A percentile compares a stretch with the other conserved stretches of the same genome.
Conservation (phyloP, 2,329 filamentous ascomycete genomes). For the Orbilia ellipsospora region DNA sequence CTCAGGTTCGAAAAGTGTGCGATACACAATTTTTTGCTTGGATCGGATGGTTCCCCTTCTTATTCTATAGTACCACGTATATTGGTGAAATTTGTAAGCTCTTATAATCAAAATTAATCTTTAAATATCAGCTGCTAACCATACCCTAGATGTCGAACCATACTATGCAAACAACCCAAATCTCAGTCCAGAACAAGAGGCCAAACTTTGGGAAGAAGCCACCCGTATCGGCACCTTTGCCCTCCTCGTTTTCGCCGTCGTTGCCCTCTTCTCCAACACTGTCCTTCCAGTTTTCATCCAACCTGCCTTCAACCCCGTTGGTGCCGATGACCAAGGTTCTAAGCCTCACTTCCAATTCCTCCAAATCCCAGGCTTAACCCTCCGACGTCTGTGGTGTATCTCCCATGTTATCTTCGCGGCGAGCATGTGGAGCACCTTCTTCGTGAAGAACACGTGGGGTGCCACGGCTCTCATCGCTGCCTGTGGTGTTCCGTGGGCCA, state of each 20-base stretch:
- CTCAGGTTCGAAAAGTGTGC: slow-evolving; percentile 84
- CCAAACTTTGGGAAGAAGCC: slow-evolving; percentile 82
- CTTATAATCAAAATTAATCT: neutral
- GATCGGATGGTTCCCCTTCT: slow-evolving; percentile 94
- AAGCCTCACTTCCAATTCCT: slow-evolving; percentile 70
- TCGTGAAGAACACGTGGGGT: slow-evolving; percentile 76
- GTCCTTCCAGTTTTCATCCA: slow-evolving; percentile 86
- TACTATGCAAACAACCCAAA: slow-evolving; percentile 80
- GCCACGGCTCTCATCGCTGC: slow-evolving; percentile 82
- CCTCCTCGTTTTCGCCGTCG: slow-evolving; percentile 85
- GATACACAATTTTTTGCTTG: slow-evolving; percentile 85
- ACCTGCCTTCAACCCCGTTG: slow-evolving; percentile 73
- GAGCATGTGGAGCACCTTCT: slow-evolving; percentile 84
- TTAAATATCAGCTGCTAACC: slow-evolving; percentile 10
- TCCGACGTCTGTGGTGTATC: slow-evolving; percentile 86
- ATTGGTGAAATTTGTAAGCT: slow-evolving; percentile 79
- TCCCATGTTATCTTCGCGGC: slow-evolving; percentile 84
- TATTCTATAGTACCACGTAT: slow-evolving; percentile 95
- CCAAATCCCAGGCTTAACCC: slow-evolving; percentile 83
- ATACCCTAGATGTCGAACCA: slow-evolving; percentile 75
- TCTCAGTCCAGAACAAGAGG: slow-evolving; percentile 79
- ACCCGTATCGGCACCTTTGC: slow-evolving; percentile 91
- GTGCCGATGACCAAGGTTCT: slow-evolving; percentile 55
- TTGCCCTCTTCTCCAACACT: slow-evolving; percentile 83
- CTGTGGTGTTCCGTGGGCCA: slow-evolving; percentile 89